These are phyloP conservation scores for Ophiostoma sp. DNA, from an alignment of 2,329 filamentous ascomycete genomes.

Conservation along the genomic window DNA sequence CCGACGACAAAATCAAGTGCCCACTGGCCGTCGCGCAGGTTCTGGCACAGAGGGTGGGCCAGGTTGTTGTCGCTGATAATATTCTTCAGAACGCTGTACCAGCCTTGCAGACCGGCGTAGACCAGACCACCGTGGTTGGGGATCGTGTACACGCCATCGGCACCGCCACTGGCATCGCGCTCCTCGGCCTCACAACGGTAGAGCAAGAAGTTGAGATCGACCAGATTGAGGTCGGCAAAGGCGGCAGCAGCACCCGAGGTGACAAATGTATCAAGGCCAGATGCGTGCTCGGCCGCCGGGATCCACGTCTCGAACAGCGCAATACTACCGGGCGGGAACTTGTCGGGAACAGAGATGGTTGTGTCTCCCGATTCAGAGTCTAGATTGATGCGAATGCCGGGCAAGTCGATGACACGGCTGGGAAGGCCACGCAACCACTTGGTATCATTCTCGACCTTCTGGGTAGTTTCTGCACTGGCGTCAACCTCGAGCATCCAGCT, in stretches of 20 bases:
- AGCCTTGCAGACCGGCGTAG: conserved; percentile 95
- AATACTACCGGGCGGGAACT: conserved; percentile 89
- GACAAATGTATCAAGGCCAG: conserved; percentile 78
- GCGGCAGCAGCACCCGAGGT: conserved; percentile 74
- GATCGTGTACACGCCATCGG: conserved; percentile 83
- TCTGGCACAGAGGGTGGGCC: conserved; percentile 87
- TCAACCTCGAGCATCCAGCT: conserved; percentile 93
- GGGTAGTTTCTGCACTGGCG: conserved; percentile 61
- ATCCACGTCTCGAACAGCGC: conserved; percentile 96
- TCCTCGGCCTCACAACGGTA: conserved; percentile 90
- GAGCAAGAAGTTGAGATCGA: conserved; percentile 85
- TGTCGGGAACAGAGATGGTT: conserved; percentile 70
- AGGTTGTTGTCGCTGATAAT: conserved; percentile 86
- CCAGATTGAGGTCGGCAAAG: conserved; percentile 66
- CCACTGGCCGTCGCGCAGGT: conserved; percentile 88
- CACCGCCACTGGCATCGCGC: conserved; percentile 68
- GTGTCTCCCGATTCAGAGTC: conserved; percentile 59
- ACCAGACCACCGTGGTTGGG: conserved; percentile 79
- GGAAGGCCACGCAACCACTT: conserved; percentile 74
- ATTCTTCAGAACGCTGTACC: conserved; percentile 86
- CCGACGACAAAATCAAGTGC: conserved; percentile 80
- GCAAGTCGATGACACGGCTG: conserved; percentile 68
- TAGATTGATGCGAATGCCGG: conserved; percentile 67
- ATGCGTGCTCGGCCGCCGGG: conserved; percentile 74
- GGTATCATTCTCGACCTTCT: conserved; percentile 61